Conservation (phyloP, 306 rosid genomes). For the Cicer bijugum region DNA sequence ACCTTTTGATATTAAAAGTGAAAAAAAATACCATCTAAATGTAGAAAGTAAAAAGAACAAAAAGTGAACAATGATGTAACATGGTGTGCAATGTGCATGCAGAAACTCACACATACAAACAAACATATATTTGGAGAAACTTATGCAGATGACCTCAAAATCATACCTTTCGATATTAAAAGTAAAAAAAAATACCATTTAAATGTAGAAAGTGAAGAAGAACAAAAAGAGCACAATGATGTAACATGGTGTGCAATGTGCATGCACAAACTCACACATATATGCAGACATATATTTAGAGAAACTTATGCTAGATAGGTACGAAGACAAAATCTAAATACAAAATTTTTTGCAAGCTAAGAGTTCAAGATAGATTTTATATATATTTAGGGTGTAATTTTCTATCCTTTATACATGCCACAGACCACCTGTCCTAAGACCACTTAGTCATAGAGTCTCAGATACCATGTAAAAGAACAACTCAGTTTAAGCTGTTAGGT, state of each 20-base stretch:
- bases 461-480: background rate
- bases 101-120: background rate
- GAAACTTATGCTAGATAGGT: constrained; percentile 9
- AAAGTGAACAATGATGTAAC: background rate
- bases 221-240: background rate
- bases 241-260: background rate
- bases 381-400: constrained; percentile 5
- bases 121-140: background rate
- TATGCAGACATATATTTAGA: background rate
- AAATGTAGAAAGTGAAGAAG: constrained; percentile 4
- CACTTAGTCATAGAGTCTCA: background rate
- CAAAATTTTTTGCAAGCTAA: constrained; percentile 1
- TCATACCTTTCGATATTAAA: no score
- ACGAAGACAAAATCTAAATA: background rate
- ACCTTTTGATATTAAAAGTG: constrained; percentile 9
- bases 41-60: constrained; percentile 3
- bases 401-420: constrained; percentile 24
- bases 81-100: background rate
- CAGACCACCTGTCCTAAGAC: constrained; percentile 4
- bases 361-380: constrained; percentile 3
- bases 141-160: background rate
- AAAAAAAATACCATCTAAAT: constrained; percentile 9
- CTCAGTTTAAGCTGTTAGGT: background rate
- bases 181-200: background rate
- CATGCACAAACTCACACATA: background rate